Percentiles rank a stretch among this genome's conserved stretches.
These are phyloP conservation scores for Copromyces sp. DNA, from an alignment of 495 filamentous ascomycete species.

Conservation along the genomic window DNA sequence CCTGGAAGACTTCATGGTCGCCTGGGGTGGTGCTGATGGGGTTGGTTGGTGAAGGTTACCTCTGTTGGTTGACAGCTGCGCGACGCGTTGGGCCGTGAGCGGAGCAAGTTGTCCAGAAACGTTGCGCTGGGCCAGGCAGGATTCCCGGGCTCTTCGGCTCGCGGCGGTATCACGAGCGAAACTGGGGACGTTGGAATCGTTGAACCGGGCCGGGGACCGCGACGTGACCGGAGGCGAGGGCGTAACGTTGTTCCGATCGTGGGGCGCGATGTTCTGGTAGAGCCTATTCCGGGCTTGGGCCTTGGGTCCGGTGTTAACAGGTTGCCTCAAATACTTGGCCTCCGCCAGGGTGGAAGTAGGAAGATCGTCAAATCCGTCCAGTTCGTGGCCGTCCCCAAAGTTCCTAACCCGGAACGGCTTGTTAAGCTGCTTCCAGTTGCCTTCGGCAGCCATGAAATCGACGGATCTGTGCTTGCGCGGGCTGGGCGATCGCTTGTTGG, in stretches of 20 bases:
- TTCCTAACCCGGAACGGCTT: slow-evolving; percentile 63
- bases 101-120: slow-evolving; percentile 48
- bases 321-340: slow-evolving; percentile 71
- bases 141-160: slow-evolving; percentile 80
- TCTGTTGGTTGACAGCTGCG: slow-evolving; percentile 52
- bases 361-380: slow-evolving; percentile 89
- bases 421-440: slow-evolving; percentile 47
- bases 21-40: slow-evolving; percentile 16
- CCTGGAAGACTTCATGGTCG: slow-evolving; percentile 40
- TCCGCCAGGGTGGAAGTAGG: slow-evolving; percentile 80
- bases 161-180: slow-evolving; percentile 94
- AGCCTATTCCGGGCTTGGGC: slow-evolving; percentile 52
- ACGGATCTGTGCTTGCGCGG: slow-evolving; percentile 31
- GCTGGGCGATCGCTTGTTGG: slow-evolving; percentile 47
- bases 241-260: slow-evolving; percentile 35
- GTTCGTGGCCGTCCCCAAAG: slow-evolving; percentile 86
- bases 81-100: slow-evolving; percentile 67
- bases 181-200: slow-evolving; percentile 49
- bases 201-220: slow-evolving; percentile 40
- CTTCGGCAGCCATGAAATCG: slow-evolving; percentile 31
- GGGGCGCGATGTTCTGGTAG: slow-evolving; percentile 43
- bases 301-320: slow-evolving; percentile 58
- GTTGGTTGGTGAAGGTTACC: slow-evolving; percentile 23
- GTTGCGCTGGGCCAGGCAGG: slow-evolving; percentile 55
- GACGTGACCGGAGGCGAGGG: slow-evolving; percentile 45